Percentiles rank a stretch among this genome's conserved stretches.
Conservation (phyloP, 2,329 filamentous ascomycete genomes). For the Rasamsonia emersonii region DNA sequence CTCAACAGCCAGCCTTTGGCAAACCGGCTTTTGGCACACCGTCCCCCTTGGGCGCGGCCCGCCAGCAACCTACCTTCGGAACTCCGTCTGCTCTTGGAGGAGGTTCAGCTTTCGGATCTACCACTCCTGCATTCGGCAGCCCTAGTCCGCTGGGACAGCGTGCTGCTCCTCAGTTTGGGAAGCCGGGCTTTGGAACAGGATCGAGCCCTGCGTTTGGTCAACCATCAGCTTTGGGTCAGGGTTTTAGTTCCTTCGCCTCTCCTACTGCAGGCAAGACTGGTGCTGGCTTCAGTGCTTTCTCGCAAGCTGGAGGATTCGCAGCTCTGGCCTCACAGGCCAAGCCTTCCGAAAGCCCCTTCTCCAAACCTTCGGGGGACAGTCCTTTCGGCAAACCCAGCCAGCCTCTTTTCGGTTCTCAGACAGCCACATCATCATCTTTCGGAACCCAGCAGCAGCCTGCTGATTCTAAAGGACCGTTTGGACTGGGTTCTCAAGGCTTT, state of each 20-base stretch:
- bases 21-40: conserved; percentile 5
- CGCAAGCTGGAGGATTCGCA: conserved; percentile 28
- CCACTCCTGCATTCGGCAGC: conserved; percentile 30
- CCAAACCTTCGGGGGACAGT: conserved; percentile 15
- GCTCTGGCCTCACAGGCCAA: conserved; percentile 19
- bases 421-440: conserved; percentile 19
- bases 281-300: conserved; percentile 6
- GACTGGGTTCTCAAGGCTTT: conserved; percentile 25
- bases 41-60: conserved; percentile 3
- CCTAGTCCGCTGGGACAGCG: conserved; percentile 22
- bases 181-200: conserved; percentile 19
- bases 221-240: conserved; percentile 9
- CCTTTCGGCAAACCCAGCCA: conserved; percentile 22
- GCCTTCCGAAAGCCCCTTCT: conserved; percentile 7
- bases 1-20: conserved; percentile 18
- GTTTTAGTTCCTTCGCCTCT: conserved; percentile 9
- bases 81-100: conserved; percentile 17
- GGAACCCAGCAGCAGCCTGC: conserved; percentile 15
- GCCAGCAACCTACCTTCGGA: no score
- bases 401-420: conserved; percentile 22
- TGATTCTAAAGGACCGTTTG: conserved; percentile 22
- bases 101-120: conserved; percentile 14
- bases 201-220: conserved; percentile 20
- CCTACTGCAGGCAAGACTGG: conserved; percentile 4
- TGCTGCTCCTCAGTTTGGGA: conserved; percentile 22